Evolutionary conservation across 2,329 filamentous ascomycete genomes (phyloP).

Genomic region (Phoma sp.): DNA sequence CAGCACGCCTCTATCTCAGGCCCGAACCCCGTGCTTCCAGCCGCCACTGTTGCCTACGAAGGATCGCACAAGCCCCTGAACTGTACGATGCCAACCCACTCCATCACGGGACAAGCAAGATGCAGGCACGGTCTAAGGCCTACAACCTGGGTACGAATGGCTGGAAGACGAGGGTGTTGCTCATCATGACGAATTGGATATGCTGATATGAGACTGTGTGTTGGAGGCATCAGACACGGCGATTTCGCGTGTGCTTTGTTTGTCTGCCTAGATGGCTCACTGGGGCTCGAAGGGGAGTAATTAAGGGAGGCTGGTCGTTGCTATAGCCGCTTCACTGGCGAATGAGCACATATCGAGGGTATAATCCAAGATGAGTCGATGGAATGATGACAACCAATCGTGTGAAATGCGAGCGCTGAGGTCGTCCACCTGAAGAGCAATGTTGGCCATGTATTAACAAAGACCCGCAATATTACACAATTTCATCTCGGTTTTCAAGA

Average conservation of each 20-base stretch:
- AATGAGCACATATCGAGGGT: not conserved
- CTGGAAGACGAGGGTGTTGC: too few relatives aligned
- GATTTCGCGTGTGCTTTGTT: too few relatives aligned
- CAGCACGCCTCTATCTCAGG: not conserved
- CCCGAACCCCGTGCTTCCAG: not conserved
- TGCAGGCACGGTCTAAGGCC: too few relatives aligned
- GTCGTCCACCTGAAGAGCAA: not conserved
- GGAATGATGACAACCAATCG: not conserved
- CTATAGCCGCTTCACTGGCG: not conserved
- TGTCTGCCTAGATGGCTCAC: not conserved
- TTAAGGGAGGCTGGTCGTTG: not conserved
- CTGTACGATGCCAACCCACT: not conserved
- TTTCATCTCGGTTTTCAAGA: not conserved
- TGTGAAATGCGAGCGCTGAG: not conserved
- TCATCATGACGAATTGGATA: too few relatives aligned
- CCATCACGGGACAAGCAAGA: not conserved
- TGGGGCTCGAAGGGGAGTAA: not conserved
- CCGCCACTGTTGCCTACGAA: slow-evolving; percentile 10
- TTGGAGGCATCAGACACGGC: not conserved
- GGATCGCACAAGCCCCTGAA: slow-evolving; percentile 2
- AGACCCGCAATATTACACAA: slow-evolving; percentile 6
- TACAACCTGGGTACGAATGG: too few relatives aligned
- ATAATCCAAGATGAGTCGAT: not conserved
- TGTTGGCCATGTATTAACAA: slow-evolving; percentile 2
- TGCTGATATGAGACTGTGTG: not conserved